Conservation (phyloP, 2,329 filamentous ascomycete species). For the Penicillium sp. region DNA sequence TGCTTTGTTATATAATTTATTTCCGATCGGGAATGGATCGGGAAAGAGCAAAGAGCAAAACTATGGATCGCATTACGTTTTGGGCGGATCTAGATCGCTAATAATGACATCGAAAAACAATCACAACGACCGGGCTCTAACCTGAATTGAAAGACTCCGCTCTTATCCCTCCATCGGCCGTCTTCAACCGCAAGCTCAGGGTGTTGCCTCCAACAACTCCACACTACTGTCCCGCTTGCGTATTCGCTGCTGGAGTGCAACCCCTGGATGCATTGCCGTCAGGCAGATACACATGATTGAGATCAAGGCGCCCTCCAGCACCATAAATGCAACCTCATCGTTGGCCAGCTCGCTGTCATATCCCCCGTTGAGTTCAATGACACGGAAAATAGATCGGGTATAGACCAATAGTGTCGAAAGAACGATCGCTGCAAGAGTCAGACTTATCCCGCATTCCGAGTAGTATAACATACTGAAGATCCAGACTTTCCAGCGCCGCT, state of each 20-base stretch:
- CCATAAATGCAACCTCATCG: slow-evolving; percentile 55
- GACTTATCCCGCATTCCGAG: not conserved
- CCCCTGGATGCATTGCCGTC: slow-evolving; percentile 9
- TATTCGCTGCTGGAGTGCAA: not conserved
- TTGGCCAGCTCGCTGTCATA: slow-evolving; percentile 54
- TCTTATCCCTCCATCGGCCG: not conserved
- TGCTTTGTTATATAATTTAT: not conserved
- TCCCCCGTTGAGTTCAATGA: slow-evolving; percentile 55
- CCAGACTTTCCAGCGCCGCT: not conserved
- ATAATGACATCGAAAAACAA: not conserved
- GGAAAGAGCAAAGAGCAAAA: slow-evolving; percentile 5
- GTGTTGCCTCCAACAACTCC: not conserved
- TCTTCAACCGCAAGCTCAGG: not conserved
- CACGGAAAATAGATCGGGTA: slow-evolving; percentile 55
- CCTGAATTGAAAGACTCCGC: not conserved
- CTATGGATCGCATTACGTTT: not conserved
- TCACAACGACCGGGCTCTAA: not conserved
- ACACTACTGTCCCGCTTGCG: not conserved
- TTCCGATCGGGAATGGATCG: slow-evolving; percentile 17
- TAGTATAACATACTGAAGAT: not conserved
- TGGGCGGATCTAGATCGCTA: not conserved
- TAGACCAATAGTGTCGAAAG: slow-evolving; percentile 53
- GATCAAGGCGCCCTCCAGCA: slow-evolving; percentile 60
- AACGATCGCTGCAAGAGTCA: not conserved
- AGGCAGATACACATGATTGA: slow-evolving; percentile 46